phyloP scores from a whole-genome alignment of 805 yeast species.

The Tetrapisispora arboricola region DNA sequence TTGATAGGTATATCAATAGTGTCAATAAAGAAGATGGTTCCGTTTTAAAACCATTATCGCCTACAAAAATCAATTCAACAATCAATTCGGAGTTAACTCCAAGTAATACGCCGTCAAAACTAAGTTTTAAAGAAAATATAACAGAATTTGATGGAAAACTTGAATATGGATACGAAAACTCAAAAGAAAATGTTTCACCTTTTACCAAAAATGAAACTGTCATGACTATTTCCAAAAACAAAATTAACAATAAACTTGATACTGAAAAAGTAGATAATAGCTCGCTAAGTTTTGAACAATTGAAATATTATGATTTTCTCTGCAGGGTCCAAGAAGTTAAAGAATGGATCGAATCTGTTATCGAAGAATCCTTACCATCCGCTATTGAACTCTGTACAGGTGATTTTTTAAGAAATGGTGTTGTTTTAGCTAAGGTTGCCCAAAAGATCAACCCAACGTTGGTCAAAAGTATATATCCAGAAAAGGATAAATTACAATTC shows the following conservation, averaged over 20 bases:
- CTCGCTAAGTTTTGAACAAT: conserved; percentile 11
- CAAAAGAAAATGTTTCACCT: neutral
- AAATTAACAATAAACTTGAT: neutral
- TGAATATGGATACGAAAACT: neutral
- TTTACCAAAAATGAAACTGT: neutral
- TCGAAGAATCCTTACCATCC: conserved; percentile 46
- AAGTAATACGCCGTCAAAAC: neutral
- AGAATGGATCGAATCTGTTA: conserved; percentile 61
- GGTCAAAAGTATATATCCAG: conserved; percentile 43
- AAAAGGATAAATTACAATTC: conserved; percentile 62
- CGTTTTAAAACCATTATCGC: conserved; percentile 16
- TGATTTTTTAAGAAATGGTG: conserved; percentile 72
- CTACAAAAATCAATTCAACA: conserved; percentile 18
- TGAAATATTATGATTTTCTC: conserved; percentile 62
- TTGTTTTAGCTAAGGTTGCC: conserved; percentile 69
- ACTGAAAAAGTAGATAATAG: conserved; percentile 3
- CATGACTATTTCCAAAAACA: neutral
- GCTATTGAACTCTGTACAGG: conserved; percentile 45
- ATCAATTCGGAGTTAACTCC: neutral
- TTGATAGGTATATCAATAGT: conserved; percentile 23
- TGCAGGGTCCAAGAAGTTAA: conserved; percentile 78
- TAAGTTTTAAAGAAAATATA: neutral
- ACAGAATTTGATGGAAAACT: neutral
- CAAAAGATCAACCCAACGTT: conserved; percentile 58
- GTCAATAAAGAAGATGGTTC: conserved; percentile 8